phyloP scores from a whole-genome alignment of 768 basidiomycete species.

The Galerina marginata region DNA sequence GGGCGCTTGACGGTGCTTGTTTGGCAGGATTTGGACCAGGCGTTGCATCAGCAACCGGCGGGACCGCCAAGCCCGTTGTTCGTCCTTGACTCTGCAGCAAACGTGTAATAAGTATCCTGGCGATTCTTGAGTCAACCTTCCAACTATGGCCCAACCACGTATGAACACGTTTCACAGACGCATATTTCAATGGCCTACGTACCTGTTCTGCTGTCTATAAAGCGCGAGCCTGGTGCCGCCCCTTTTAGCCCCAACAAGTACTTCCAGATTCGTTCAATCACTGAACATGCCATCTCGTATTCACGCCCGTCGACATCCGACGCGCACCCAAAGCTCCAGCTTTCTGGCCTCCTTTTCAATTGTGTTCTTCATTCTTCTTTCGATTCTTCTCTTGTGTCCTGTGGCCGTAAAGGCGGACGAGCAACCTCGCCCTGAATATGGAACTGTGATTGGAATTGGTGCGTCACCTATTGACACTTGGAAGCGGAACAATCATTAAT shows the following conservation, averaged over 20 bases:
- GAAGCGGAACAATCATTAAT: background rate
- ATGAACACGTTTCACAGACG: too few relatives aligned
- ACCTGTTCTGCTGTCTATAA: too few relatives aligned
- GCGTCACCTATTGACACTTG: slow-evolving; percentile 22
- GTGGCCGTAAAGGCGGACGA: slow-evolving; percentile 57
- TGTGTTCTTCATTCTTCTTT: slow-evolving; percentile 56
- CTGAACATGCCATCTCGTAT: too few relatives aligned
- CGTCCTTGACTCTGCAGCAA: background rate
- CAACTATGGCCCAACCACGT: slow-evolving; percentile 47
- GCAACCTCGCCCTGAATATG: slow-evolving; percentile 58
- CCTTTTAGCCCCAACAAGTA: too few relatives aligned
- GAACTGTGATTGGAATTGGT: slow-evolving; percentile 86
- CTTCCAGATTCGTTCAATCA: too few relatives aligned
- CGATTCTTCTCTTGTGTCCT: slow-evolving; percentile 73
- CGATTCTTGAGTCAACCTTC: background rate
- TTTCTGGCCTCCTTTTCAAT: slow-evolving; percentile 48
- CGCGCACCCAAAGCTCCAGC: slow-evolving; percentile 19
- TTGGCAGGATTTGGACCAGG: slow-evolving; percentile 63
- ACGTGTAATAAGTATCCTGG: too few relatives aligned
- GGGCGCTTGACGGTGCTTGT: slow-evolving; percentile 67
- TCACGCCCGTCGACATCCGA: slow-evolving; percentile 15
- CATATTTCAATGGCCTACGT: too few relatives aligned
- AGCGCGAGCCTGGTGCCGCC: too few relatives aligned
- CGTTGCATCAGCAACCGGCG: too few relatives aligned
- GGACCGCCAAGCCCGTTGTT: too few relatives aligned